phyloP scores from a whole-genome alignment of 768 basidiomycete genomes.

The Strobilomyces dryophilus region DNA sequence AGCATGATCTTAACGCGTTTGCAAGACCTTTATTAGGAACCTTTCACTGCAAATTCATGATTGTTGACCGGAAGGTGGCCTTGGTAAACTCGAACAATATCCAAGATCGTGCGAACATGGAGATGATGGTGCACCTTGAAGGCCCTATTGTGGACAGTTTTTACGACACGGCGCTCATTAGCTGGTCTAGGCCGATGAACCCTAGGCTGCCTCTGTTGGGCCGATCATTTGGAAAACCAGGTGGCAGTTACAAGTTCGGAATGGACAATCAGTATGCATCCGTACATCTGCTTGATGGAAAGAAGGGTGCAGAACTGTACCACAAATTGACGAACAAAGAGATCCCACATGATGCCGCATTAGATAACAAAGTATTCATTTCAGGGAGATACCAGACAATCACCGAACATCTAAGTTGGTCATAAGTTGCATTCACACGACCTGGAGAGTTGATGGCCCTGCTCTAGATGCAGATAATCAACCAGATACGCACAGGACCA shows the following conservation, averaged over 20 bases:
- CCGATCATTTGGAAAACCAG: slow-evolving; percentile 29
- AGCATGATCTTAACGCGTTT: background rate
- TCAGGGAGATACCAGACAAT: slow-evolving; percentile 35
- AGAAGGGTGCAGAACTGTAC: slow-evolving; percentile 23
- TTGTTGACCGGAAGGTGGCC: slow-evolving; percentile 65
- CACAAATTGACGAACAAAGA: slow-evolving; percentile 15
- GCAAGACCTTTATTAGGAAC: slow-evolving; percentile 52
- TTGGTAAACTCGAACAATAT: slow-evolving; percentile 67
- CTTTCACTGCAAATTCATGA: slow-evolving; percentile 68
- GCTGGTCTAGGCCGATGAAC: slow-evolving; percentile 49
- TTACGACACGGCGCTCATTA: slow-evolving; percentile 65
- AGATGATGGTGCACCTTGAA: slow-evolving; percentile 69
- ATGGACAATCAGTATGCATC: slow-evolving; percentile 33
- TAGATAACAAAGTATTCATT: slow-evolving; percentile 19
- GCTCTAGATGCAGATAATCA: slow-evolving; percentile 33
- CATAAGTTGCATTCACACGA: background rate
- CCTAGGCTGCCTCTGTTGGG: slow-evolving; percentile 42
- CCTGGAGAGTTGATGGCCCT: slow-evolving; percentile 8
- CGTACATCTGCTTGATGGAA: slow-evolving; percentile 25
- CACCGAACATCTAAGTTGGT: slow-evolving; percentile 38
- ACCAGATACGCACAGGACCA: slow-evolving; percentile 29
- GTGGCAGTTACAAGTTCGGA: slow-evolving; percentile 36
- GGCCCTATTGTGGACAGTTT: slow-evolving; percentile 66
- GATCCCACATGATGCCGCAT: slow-evolving; percentile 3
- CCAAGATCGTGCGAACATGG: slow-evolving; percentile 50